These are phyloP conservation scores for Vigna angularis DNA, from an alignment of 306 rosid species.

Conservation along the genomic window DNA sequence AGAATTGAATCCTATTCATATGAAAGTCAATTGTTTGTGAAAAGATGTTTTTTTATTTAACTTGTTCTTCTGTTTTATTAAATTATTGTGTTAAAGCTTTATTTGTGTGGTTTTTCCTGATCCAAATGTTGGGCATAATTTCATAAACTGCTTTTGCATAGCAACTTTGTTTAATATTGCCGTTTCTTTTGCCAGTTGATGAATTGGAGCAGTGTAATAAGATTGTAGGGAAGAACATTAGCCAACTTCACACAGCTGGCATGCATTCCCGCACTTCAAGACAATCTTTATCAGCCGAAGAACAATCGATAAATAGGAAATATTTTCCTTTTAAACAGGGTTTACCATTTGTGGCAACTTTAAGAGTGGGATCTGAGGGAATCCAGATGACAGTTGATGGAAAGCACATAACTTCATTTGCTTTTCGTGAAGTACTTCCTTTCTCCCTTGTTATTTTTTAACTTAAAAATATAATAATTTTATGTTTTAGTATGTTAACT, in stretches of 20 bases:
- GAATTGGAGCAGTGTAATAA: slow-evolving; percentile 96
- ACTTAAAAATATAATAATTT: slow-evolving; percentile 26
- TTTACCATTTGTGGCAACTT: slow-evolving; percentile 93
- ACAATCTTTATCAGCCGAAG: slow-evolving; percentile 55
- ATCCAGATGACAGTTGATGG: slow-evolving; percentile 99
- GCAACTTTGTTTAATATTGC: slow-evolving; percentile 34
- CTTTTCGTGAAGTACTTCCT: slow-evolving; percentile 82
- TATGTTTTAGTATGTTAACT: slow-evolving; percentile 42
- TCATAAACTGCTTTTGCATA: slow-evolving; percentile 5
- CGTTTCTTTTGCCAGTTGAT: slow-evolving; percentile 75
- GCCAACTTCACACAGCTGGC: slow-evolving; percentile 44
- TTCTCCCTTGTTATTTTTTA: slow-evolving; percentile 12
- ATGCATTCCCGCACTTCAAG: slow-evolving; percentile 62
- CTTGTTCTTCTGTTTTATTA: background rate
- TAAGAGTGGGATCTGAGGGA: slow-evolving; percentile 96
- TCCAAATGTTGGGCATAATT: slow-evolving; percentile 28
- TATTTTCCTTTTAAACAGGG: slow-evolving; percentile 95
- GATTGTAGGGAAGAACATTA: slow-evolving; percentile 77
- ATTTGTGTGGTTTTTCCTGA: slow-evolving; percentile 29
- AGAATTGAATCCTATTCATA: slow-evolving; percentile 15
- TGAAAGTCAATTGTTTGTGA: slow-evolving; percentile 21
- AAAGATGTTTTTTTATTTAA: slow-evolving; percentile 7
- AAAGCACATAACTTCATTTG: slow-evolving; percentile 91
- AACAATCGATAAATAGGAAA: slow-evolving; percentile 60
- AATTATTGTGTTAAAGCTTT: slow-evolving; percentile 21